Conservation (phyloP, 2,329 filamentous ascomycete species). For the Fusarium sp. region DNA sequence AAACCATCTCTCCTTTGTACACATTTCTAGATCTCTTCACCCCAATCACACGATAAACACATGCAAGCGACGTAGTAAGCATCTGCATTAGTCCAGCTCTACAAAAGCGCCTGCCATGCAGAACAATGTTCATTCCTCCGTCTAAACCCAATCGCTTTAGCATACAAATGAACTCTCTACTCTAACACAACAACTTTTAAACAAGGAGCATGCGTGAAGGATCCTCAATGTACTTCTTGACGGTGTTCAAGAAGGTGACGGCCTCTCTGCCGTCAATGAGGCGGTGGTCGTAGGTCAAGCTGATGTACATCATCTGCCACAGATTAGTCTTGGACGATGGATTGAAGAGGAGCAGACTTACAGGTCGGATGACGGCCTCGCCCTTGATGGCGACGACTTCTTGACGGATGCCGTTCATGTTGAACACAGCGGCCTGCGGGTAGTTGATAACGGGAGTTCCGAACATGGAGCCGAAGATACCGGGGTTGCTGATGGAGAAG, state of each 20-base stretch:
- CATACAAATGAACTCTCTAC: slow-evolving; percentile 20
- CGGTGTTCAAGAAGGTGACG: slow-evolving; percentile 63
- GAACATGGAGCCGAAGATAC: slow-evolving; percentile 69
- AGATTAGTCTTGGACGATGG: neutral
- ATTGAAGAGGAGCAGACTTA: slow-evolving; percentile 30
- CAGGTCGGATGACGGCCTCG: slow-evolving; percentile 53
- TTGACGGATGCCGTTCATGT: slow-evolving; percentile 67
- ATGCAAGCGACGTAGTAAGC: neutral
- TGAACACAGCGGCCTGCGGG: slow-evolving; percentile 72
- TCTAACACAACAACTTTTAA: slow-evolving; percentile 33
- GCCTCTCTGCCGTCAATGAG: slow-evolving; percentile 69
- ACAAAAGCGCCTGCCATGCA: slow-evolving; percentile 31
- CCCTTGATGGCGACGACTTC: slow-evolving; percentile 68
- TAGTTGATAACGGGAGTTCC: slow-evolving; percentile 79
- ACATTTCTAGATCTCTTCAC: neutral
- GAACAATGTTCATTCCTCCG: neutral
- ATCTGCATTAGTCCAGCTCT: slow-evolving; percentile 17
- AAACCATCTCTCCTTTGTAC: too few relatives aligned
- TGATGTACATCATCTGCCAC: slow-evolving; percentile 60
- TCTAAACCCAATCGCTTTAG: slow-evolving; percentile 22
- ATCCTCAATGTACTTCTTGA: slow-evolving; percentile 48
- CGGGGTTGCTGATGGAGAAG: slow-evolving; percentile 84
- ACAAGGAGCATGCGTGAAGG: slow-evolving; percentile 63
- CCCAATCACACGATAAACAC: neutral
- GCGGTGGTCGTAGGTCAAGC: slow-evolving; percentile 62